These are phyloP conservation scores for Aspergillus bridgeri DNA, from an alignment of 495 filamentous ascomycete genomes.

Conservation along the genomic window DNA sequence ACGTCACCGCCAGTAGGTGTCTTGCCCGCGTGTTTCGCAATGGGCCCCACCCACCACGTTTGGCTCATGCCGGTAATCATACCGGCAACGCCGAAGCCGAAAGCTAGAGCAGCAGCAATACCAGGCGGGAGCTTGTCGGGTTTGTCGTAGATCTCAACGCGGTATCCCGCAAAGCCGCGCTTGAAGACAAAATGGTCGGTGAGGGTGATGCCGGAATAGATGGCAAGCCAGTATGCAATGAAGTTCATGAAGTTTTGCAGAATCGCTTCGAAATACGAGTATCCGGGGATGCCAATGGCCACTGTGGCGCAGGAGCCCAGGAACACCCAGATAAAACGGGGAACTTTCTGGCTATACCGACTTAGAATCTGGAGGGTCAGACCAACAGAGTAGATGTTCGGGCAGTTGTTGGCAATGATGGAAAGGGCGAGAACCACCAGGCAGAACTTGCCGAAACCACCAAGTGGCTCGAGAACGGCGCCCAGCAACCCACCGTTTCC, in stretches of 20 bases:
- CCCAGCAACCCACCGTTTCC: conserved; percentile 70
- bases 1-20: conserved; percentile 64
- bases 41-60: conserved; percentile 69
- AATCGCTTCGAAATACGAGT: conserved; percentile 65
- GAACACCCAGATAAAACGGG: conserved; percentile 74
- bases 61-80: conserved; percentile 77
- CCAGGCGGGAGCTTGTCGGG: conserved; percentile 62
- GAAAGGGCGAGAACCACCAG: conserved; percentile 73
- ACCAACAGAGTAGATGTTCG: conserved; percentile 82
- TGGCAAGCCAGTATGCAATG: conserved; percentile 81
- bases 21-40: conserved; percentile 60
- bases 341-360: conserved; percentile 61
- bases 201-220: conserved; percentile 71
- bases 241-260: conserved; percentile 78
- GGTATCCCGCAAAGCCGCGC: conserved; percentile 61
- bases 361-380: conserved; percentile 72
- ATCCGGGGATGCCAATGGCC: conserved; percentile 75
- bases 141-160: conserved; percentile 57
- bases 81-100: conserved; percentile 66
- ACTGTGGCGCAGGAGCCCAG: conserved; percentile 66
- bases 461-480: conserved; percentile 63
- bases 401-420: conserved; percentile 82
- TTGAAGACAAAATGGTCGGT: conserved; percentile 77
- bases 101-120: conserved; percentile 64
- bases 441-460: conserved; percentile 79